phyloP scores from a whole-genome alignment of 2,329 filamentous ascomycete genomes.

The Zelopaecilomyces penicillatus region DNA sequence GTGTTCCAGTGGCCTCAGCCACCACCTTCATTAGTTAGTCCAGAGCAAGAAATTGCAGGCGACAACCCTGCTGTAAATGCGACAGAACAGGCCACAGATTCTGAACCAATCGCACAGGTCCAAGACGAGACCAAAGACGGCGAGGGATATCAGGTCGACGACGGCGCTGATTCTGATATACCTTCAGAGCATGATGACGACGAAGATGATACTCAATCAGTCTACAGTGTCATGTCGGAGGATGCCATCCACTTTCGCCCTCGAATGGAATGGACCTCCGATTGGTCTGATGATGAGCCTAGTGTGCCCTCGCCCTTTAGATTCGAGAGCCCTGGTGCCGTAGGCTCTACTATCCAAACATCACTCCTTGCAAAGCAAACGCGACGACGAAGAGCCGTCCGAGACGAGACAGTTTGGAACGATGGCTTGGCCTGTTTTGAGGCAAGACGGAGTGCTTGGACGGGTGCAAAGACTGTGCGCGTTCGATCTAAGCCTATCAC shows the following conservation, averaged over 20 bases:
- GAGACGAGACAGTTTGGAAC: conserved; percentile 69
- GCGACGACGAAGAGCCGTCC: conserved; percentile 46
- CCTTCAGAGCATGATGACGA: conserved; percentile 28
- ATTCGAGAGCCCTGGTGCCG: conserved; percentile 41
- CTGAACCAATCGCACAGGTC: conserved; percentile 4
- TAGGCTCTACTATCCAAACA: conserved; percentile 33
- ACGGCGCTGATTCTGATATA: conserved; percentile 32
- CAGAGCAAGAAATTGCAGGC: not conserved
- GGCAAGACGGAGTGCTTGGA: conserved; percentile 74
- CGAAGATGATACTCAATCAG: conserved; percentile 40
- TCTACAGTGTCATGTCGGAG: conserved; percentile 51
- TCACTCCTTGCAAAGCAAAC: conserved; percentile 42
- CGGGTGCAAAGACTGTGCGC: conserved; percentile 58
- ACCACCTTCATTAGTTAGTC: not conserved
- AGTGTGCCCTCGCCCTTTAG: conserved; percentile 37
- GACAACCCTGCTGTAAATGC: not conserved
- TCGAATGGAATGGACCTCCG: conserved; percentile 49
- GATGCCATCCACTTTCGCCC: conserved; percentile 42
- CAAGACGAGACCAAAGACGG: conserved; percentile 27
- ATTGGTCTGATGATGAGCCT: conserved; percentile 43
- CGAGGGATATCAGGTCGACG: conserved; percentile 27
- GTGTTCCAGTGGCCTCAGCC: conserved; percentile 45
- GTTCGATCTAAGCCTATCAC: conserved; percentile 39
- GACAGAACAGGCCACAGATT: not conserved
- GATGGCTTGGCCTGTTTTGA: conserved; percentile 73